Percentiles rank a stretch among this genome's conserved stretches.
These are phyloP conservation scores for Pythium dissotocum DNA, from an alignment of 352 stramenopile genomes.

Conservation along the genomic window DNA sequence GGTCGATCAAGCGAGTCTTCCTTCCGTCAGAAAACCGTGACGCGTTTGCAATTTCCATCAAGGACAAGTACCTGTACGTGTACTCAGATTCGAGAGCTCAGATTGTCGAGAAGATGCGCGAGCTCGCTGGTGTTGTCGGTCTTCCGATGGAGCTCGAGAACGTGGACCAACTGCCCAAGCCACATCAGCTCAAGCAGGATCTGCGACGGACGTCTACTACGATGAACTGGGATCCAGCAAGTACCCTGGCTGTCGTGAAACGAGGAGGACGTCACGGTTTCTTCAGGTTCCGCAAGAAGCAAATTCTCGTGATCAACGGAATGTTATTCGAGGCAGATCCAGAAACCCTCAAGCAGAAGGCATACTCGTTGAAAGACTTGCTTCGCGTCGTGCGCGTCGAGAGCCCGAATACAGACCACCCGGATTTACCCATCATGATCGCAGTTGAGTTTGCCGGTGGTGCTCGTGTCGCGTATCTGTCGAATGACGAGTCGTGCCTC, in stretches of 20 bases:
- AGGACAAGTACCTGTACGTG: constrained; percentile 70
- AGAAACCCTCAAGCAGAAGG: constrained; percentile 37
- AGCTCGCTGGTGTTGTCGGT: constrained; percentile 65
- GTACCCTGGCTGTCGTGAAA: constrained; percentile 56
- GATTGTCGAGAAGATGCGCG: constrained; percentile 66
- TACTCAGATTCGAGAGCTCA: constrained; percentile 63
- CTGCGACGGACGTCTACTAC: neutral
- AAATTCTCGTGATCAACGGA: constrained; percentile 35
- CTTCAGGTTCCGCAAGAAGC: constrained; percentile 60
- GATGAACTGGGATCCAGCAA: constrained; percentile 38
- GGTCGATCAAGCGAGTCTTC: constrained; percentile 53
- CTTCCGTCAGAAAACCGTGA: constrained; percentile 48
- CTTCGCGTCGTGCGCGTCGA: constrained; percentile 48
- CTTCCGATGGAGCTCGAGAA: constrained; percentile 44
- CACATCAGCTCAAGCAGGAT: constrained; percentile 12
- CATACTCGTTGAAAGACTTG: constrained; percentile 58
- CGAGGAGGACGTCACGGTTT: constrained; percentile 60
- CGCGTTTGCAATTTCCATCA: constrained; percentile 57
- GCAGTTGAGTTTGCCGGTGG: constrained; percentile 72
- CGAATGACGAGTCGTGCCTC: constrained; percentile 58
- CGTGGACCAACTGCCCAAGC: constrained; percentile 56
- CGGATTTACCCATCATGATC: constrained; percentile 33
- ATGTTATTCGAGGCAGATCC: constrained; percentile 22
- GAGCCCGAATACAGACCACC: constrained; percentile 11
- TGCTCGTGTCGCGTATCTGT: constrained; percentile 57